Conservation (phyloP, 2,329 filamentous ascomycete genomes). For the Pyricularia sp. region DNA sequence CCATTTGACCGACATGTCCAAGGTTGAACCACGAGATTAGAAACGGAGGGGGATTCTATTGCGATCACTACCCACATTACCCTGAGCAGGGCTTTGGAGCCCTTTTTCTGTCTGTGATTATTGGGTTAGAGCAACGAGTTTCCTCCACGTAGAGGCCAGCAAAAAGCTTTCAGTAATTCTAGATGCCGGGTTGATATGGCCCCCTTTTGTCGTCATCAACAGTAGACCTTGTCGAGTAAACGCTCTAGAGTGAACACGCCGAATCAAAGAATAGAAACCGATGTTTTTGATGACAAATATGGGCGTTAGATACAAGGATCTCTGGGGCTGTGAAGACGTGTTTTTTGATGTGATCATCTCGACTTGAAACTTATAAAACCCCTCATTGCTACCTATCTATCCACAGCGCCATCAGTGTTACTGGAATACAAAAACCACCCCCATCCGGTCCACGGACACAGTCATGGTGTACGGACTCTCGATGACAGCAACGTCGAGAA, state of each 20-base stretch:
- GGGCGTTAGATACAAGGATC: background rate
- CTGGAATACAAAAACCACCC: conserved; percentile 74
- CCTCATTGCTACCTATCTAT: background rate
- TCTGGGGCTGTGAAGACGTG: background rate
- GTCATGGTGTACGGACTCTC: conserved; percentile 89
- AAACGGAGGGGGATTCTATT: background rate
- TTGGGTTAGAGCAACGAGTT: background rate
- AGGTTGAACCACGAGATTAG: background rate
- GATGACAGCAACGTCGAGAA: conserved; percentile 78
- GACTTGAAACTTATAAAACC: background rate
- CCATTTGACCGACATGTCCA: background rate
- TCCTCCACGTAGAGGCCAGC: background rate
- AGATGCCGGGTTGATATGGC: background rate
- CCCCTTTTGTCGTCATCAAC: background rate
- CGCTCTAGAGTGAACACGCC: background rate
- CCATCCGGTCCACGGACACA: conserved; percentile 76
- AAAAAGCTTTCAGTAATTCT: background rate
- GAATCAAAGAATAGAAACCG: background rate
- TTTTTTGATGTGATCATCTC: background rate
- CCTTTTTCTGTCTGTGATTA: background rate
- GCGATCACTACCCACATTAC: background rate
- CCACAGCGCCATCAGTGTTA: conserved; percentile 11
- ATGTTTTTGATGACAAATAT: background rate
- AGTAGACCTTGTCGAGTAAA: background rate
- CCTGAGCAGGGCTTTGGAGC: background rate